A percentile compares a stretch with the other conserved stretches of the same genome.
Conservation (phyloP, 192 early-diverging fungal species). For the Coemansia sp. region DNA sequence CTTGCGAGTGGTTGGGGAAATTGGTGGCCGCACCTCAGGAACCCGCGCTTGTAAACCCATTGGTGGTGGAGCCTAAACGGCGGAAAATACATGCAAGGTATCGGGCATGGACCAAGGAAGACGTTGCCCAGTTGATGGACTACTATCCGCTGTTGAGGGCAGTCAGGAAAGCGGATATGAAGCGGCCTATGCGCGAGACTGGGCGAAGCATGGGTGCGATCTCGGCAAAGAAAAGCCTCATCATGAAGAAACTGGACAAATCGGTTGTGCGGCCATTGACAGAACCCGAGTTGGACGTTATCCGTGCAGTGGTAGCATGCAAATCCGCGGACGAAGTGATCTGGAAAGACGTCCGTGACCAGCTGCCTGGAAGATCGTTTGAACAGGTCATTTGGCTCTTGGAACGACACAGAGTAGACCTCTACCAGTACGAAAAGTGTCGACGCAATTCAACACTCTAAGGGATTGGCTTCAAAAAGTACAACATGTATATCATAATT, state of each 20-base stretch:
- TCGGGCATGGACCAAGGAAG: neutral
- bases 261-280: neutral
- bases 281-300: neutral
- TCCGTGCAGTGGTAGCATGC: neutral
- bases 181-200: neutral
- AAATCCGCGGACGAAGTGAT: neutral
- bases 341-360: conserved; percentile 15
- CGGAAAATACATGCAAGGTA: neutral
- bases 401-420: neutral
- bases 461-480: too few species aligned
- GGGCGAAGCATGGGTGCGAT: neutral
- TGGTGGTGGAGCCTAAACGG: neutral
- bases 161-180: neutral
- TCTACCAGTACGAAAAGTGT: neutral
- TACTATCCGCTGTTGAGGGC: neutral
- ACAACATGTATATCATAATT: too few species aligned
- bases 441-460: neutral
- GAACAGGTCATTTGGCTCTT: neutral
- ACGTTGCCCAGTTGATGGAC: neutral
- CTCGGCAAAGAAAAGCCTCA: neutral
- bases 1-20: neutral
- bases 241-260: neutral
- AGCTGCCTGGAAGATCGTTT: conserved; percentile 7
- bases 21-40: neutral
- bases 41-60: neutral